Evolutionary conservation across 2,329 filamentous ascomycete species (phyloP).

Genomic region (Cephalotrichum gorgonifer): DNA sequence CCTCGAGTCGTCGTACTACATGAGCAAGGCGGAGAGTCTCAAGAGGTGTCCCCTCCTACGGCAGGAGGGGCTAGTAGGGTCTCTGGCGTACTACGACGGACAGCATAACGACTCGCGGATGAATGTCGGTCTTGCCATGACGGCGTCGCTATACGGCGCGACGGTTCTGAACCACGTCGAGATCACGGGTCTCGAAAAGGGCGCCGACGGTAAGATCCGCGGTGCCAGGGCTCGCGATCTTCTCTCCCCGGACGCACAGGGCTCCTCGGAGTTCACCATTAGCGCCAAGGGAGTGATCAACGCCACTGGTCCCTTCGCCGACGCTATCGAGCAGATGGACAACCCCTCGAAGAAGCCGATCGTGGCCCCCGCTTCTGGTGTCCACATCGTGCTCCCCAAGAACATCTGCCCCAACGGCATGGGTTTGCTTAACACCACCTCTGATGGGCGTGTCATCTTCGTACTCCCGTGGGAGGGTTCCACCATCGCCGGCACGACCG

Average conservation of each 20-base stretch:
- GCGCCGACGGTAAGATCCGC: conserved; percentile 55
- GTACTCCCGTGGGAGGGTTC: conserved; percentile 81
- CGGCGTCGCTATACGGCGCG: conserved; percentile 67
- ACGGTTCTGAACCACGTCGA: conserved; percentile 76
- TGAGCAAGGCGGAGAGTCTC: conserved; percentile 66
- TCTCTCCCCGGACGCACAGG: conserved; percentile 51
- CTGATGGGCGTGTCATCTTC: conserved; percentile 80
- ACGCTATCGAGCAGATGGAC: conserved; percentile 73
- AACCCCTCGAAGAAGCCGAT: conserved; percentile 59
- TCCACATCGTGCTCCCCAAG: conserved; percentile 74
- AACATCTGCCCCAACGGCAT: conserved; percentile 71
- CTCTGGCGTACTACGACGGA: conserved; percentile 78
- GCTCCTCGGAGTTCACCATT: conserved; percentile 52
- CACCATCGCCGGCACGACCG: conserved; percentile 76
- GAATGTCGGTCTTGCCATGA: conserved; percentile 76
- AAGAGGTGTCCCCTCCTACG: conserved; percentile 69
- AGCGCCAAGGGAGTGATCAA: conserved; percentile 75
- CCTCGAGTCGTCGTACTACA: conserved; percentile 73
- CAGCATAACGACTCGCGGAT: conserved; percentile 82
- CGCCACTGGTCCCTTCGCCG: conserved; percentile 73
- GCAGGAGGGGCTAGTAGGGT: conserved; percentile 62
- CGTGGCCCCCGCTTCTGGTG: conserved; percentile 69
- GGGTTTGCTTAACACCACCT: conserved; percentile 74
- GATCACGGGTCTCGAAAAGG: conserved; percentile 65
- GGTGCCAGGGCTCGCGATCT: conserved; percentile 49